Percentiles rank a stretch among this genome's conserved stretches.
Evolutionary conservation across 2,329 filamentous ascomycete species (phyloP).

Genomic region (Anisogramma anomala): DNA sequence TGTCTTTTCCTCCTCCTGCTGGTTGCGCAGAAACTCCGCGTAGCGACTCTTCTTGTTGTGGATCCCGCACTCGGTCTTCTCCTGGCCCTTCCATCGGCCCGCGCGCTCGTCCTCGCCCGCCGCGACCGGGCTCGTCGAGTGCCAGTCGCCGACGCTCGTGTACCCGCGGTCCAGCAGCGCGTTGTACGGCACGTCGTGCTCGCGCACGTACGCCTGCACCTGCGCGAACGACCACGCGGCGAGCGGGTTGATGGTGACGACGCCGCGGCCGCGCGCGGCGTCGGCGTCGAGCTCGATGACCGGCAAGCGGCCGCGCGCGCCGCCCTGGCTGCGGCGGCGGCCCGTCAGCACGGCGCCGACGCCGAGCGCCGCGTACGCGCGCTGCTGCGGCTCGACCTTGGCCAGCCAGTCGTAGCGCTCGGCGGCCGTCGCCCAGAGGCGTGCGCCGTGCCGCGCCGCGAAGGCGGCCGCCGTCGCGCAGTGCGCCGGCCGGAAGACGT

Average conservation of each 20-base stretch:
- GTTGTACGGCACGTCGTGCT: slow-evolving; percentile 88
- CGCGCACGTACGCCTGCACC: slow-evolving; percentile 76
- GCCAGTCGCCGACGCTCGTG: slow-evolving; percentile 97
- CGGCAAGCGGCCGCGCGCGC: slow-evolving; percentile 78
- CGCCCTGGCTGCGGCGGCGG: slow-evolving; percentile 82
- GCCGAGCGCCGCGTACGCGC: slow-evolving; percentile 76
- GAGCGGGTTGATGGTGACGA: slow-evolving; percentile 96
- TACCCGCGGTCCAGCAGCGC: slow-evolving; percentile 84
- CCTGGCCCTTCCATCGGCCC: slow-evolving; percentile 90
- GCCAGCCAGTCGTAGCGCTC: slow-evolving; percentile 94
- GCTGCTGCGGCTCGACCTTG: slow-evolving; percentile 92
- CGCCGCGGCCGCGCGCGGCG: too few relatives aligned
- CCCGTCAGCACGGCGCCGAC: slow-evolving; percentile 89
- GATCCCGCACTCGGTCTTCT: slow-evolving; percentile 96
- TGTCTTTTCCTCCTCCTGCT: slow-evolving; percentile 15
- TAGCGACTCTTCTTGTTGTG: slow-evolving; percentile 97
- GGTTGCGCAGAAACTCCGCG: slow-evolving; percentile 58
- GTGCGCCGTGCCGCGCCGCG: slow-evolving; percentile 66
- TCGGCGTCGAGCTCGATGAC: slow-evolving; percentile 87
- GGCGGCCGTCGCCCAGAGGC: slow-evolving; percentile 71
- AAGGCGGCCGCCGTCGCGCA: slow-evolving; percentile 65
- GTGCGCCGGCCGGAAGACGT: slow-evolving; percentile 80
- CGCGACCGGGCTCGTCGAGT: slow-evolving; percentile 82
- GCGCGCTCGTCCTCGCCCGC: slow-evolving; percentile 93
- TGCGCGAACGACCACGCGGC: slow-evolving; percentile 89